phyloP scores from a whole-genome alignment of 1,284 basidiomycete species.

The Xerocomus nothofagi region DNA sequence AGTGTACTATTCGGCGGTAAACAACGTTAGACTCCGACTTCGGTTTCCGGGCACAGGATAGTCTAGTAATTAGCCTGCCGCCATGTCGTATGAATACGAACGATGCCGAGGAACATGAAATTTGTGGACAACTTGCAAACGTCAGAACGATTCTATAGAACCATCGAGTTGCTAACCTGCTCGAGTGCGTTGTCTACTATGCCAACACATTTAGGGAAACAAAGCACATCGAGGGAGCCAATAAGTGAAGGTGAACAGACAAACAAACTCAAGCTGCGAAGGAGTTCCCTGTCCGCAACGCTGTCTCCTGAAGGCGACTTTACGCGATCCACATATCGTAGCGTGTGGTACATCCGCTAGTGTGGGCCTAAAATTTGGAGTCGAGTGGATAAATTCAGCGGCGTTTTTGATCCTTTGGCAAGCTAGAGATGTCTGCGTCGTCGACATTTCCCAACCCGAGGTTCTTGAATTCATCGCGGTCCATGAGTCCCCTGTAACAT shows the following conservation, averaged over 20 bases:
- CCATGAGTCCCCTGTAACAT: constrained; percentile 77
- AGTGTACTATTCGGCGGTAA: no score
- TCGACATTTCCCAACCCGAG: constrained; percentile 68
- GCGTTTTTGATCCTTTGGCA: constrained; percentile 6
- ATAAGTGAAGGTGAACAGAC: background rate
- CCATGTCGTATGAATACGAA: no score
- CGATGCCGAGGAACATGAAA: background rate
- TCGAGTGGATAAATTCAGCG: constrained; percentile 6
- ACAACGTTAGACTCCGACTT: no score
- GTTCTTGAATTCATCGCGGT: constrained; percentile 84
- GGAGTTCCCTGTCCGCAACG: background rate
- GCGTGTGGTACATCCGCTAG: constrained; percentile 1
- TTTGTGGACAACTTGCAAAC: background rate
- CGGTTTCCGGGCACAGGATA: no score
- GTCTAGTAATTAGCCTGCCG: no score
- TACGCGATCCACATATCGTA: background rate
- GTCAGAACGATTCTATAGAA: background rate
- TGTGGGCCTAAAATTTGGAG: background rate
- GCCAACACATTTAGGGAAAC: background rate
- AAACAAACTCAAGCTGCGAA: background rate
- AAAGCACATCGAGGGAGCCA: background rate
- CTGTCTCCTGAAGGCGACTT: background rate
- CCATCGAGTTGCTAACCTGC: background rate
- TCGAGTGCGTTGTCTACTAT: background rate
- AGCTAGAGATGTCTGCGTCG: constrained; percentile 19